phyloP scores from a whole-genome alignment of 148 eudicot species.

The Gaultheria prostrata region DNA sequence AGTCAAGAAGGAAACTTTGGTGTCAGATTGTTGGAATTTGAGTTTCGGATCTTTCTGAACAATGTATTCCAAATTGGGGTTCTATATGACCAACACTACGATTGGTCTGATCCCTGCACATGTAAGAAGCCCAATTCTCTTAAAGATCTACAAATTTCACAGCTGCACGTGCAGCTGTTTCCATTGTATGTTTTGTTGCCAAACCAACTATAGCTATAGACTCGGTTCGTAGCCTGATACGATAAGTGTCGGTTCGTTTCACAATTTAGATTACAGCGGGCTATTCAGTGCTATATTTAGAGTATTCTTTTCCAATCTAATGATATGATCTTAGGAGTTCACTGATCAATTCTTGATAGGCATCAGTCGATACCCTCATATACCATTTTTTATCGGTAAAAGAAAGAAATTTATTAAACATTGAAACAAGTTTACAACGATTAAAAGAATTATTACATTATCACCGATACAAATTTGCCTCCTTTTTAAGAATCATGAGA shows the following conservation, averaged over 20 bases:
- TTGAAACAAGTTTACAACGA: too few species aligned
- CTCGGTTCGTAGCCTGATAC: not conserved
- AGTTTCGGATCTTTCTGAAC: slow-evolving; percentile 16
- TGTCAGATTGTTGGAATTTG: slow-evolving; percentile 12
- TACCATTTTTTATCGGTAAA: too few species aligned
- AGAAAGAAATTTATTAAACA: too few species aligned
- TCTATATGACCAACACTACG: slow-evolving; percentile 1
- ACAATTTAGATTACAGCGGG: not conserved
- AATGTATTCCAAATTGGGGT: not conserved
- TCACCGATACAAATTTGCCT: not conserved
- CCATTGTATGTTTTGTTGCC: not conserved
- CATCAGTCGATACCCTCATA: too few species aligned
- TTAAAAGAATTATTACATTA: not conserved
- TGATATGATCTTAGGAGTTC: too few species aligned
- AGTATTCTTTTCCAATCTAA: too few species aligned
- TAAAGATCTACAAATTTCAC: not conserved
- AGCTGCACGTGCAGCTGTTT: not conserved
- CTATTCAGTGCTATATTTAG: not conserved
- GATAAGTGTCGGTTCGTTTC: not conserved
- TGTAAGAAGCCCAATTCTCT: not conserved
- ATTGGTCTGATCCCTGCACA: too few species aligned
- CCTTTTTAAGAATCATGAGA: not conserved
- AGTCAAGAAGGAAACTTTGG: not conserved
- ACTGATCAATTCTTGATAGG: too few species aligned
- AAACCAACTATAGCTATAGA: not conserved